A percentile compares a stretch with the other conserved stretches of the same genome.
phyloP scores from a whole-genome alignment of 1,284 basidiomycete species.

The Cutaneotrichosporon sp. region DNA sequence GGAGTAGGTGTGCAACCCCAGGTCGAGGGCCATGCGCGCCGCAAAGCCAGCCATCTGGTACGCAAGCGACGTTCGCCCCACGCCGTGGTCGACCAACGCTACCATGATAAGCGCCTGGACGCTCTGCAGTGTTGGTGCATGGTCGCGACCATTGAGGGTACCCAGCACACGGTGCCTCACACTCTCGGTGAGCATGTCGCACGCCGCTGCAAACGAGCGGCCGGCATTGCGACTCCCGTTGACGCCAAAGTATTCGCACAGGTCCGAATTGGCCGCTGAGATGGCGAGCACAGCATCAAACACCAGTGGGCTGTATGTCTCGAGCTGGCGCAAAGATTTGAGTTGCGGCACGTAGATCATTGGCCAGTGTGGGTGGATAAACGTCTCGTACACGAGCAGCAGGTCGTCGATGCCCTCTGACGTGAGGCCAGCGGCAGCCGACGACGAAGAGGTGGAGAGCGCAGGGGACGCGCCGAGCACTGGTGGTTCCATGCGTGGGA shows the following conservation, averaged over 20 bases:
- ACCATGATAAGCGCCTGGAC: slow-evolving; percentile 15
- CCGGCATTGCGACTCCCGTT: slow-evolving; percentile 2
- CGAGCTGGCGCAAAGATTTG: slow-evolving; percentile 9
- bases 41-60: slow-evolving; percentile 19
- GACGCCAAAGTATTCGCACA: slow-evolving; percentile 1
- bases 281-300: slow-evolving; percentile 19
- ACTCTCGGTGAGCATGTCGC: slow-evolving; percentile 13
- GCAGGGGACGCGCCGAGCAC: not conserved
- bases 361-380: slow-evolving; percentile 21
- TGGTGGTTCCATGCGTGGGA: not conserved
- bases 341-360: slow-evolving; percentile 15
- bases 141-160: slow-evolving; percentile 3
- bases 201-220: slow-evolving; percentile 6
- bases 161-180: slow-evolving; percentile 10
- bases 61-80: slow-evolving; percentile 8
- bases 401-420: slow-evolving; percentile 14
- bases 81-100: slow-evolving; percentile 11
- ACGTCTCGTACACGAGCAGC: slow-evolving; percentile 15
- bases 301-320: slow-evolving; percentile 12
- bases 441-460: not conserved
- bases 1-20: slow-evolving; percentile 9
- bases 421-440: slow-evolving; percentile 10
- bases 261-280: slow-evolving; percentile 11
- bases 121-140: slow-evolving; percentile 3
- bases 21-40: slow-evolving; percentile 14